Base-by-base conservation (phyloP, 768 basidiomycete genomes). In the Tubosaeta sp. region DNA sequence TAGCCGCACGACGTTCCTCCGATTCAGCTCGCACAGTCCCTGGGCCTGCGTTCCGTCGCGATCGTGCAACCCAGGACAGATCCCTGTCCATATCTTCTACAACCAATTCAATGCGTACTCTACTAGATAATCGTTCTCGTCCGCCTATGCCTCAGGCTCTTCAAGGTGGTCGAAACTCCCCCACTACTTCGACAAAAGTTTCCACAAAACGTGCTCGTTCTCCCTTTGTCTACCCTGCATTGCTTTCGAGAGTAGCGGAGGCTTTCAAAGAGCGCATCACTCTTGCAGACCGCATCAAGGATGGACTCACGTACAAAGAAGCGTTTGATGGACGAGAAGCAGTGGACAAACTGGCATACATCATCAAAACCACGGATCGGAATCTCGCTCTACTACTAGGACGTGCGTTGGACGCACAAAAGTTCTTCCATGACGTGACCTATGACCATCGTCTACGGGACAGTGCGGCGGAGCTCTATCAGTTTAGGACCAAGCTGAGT, bases 391-490 rank as follows among this genome's bases (percentile, higher is more conserved):
- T 98, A 40, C 76, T 99, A 3, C 79, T 98, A n/a, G 96, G 96
- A 6, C 81, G 96, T 36, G 94, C 96, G 3, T 75, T 99, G 47
- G 96, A 98, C 63, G 88, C 94, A 9, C 96, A 98, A 69, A 98
- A 98, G 72, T 98, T 93, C 72, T 98, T 99, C 66, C 96, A 99
- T 64, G 96, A 98, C 63, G 96, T 99, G 58, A 97, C 96, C 9
- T 99, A 98, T 64, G 95, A 97, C 63, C 96, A 99, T 67, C 86
- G 95, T 13, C 67, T 99, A 51, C 76, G 96, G 45, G 96, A 98
- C 69, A 92, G 84, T 61, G 73, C 84, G 0, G 78, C 79, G 54
- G 96, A 99, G 70, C 71, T 99, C 27, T 99, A 97, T 69, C 94
- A 95, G 65, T 98, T 99, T 70, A 78, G 84, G 56, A 86, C 90